Evolutionary conservation across 2,329 filamentous ascomycete genomes (phyloP), one percentile per base, ranked within the genome.

Genomic region (Monosporascus sp.): DNA sequence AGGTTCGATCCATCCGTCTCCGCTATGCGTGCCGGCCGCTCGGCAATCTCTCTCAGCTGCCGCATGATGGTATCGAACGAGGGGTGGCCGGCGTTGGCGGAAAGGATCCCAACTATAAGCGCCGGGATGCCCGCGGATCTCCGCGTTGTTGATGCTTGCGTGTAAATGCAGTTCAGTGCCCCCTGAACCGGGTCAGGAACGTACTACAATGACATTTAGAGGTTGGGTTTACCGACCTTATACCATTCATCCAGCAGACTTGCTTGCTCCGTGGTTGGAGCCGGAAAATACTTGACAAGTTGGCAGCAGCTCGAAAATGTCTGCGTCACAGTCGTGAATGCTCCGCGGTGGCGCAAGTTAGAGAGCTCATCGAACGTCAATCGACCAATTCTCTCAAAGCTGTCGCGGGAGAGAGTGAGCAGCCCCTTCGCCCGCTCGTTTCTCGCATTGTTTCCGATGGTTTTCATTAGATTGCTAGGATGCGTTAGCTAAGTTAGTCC

Each of bases 121-220:
- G 90, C 87, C 0, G 94, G 94, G 45, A 99, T 87, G 18, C 94
- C 94, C 9, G 94, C 94, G 2, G 94, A 99, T 57, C 95, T 81
- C 51, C 94, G 80, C 3, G 95, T 99, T 5, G 91, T 92, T 0
- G 88, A 90, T 3, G 84, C 84, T 65, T 94, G 89, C 26, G 82
- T 82, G 56, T 84, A 79, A 49, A 96, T 93, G 53, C 86, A 88
- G 18, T 76, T 70, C 26, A 92, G 72, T 0, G 89, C 84, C 49
- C 82, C 80, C 79, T 86, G 53, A 20, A 55, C 54, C 6, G 56
- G 49, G 46, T 67, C 35, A 66, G 24, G n/a, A 18, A 40, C 14
- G 20, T 20, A 3, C 15, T 22, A 28, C 20, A n/a, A 46, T 7
- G 4, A 35, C 9, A 17, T 18, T 38, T 18, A 7, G 38, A 22